Evolutionary conservation across 805 yeast genomes (phyloP).

Genomic region (Yarrowia bubula): DNA sequence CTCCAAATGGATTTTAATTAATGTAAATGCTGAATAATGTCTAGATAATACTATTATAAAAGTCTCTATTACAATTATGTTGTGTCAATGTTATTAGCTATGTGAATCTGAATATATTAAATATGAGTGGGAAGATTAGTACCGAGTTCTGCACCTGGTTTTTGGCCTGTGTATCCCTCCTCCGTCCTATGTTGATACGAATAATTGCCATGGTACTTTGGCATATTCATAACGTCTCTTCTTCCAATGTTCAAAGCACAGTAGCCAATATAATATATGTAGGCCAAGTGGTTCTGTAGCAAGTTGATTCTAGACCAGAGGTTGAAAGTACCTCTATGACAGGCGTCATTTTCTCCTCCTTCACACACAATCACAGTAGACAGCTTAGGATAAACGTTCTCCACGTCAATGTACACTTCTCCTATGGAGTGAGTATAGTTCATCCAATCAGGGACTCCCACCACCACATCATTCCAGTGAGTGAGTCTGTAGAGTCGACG

Average conservation of each 20-base stretch:
- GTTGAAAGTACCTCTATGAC: slow-evolving; percentile 14
- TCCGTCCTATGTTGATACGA: not conserved
- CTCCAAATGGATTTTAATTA: too few species aligned
- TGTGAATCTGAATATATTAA: not conserved
- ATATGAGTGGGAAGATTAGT: not conserved
- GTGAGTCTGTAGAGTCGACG: slow-evolving; percentile 7
- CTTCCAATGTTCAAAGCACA: not conserved
- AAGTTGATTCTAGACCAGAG: not conserved
- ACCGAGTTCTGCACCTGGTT: not conserved
- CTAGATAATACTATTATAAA: too few species aligned
- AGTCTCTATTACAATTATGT: too few species aligned
- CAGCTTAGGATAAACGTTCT: not conserved
- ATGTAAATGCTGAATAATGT: too few species aligned
- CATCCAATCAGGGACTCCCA: not conserved
- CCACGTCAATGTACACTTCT: not conserved
- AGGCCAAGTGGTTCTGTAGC: slow-evolving; percentile 2
- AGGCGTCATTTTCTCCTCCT: slow-evolving; percentile 28
- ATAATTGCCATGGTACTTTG: not conserved
- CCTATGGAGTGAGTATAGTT: slow-evolving; percentile 4
- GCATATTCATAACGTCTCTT: not conserved
- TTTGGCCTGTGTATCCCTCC: not conserved
- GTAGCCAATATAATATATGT: slow-evolving; percentile 20
- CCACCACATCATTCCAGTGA: not conserved
- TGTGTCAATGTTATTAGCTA: not conserved
- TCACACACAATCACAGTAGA: not conserved